Conservation (phyloP, 1,284 basidiomycete genomes). For the Ustilago tritici region DNA sequence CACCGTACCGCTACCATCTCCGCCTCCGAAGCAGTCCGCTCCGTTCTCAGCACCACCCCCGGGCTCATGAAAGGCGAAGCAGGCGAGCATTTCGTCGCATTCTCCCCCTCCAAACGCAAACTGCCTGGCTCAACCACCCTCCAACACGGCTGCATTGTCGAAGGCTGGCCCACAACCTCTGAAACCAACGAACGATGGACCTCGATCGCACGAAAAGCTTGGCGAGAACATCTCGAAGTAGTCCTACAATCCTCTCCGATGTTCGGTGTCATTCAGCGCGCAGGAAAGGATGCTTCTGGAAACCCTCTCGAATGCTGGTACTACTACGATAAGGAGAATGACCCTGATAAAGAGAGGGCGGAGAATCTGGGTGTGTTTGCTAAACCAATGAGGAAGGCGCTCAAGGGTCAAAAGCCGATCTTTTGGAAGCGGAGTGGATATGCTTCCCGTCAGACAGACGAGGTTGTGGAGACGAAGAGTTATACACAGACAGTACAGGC, state of each 20-base stretch:
- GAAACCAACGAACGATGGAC: slow-evolving; percentile 53
- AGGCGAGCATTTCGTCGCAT: slow-evolving; percentile 54
- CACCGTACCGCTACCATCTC: slow-evolving; percentile 69
- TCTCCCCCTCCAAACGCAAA: slow-evolving; percentile 51
- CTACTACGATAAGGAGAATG: slow-evolving; percentile 67
- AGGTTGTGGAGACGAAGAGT: slow-evolving; percentile 12
- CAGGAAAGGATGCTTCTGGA: slow-evolving; percentile 66
- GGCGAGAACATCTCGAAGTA: slow-evolving; percentile 64
- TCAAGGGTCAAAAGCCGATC: slow-evolving; percentile 68
- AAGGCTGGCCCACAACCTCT: slow-evolving; percentile 37
- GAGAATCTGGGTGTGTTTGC: slow-evolving; percentile 65
- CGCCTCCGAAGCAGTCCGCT: slow-evolving; percentile 63
- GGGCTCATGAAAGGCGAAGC: slow-evolving; percentile 65
- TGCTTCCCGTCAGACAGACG: slow-evolving; percentile 35
- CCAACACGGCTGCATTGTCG: slow-evolving; percentile 50
- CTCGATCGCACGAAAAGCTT: slow-evolving; percentile 59
- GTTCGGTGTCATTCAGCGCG: slow-evolving; percentile 67
- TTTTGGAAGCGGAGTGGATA: slow-evolving; percentile 67
- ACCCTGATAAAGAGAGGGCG: slow-evolving; percentile 64
- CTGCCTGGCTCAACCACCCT: slow-evolving; percentile 33
- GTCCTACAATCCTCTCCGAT: slow-evolving; percentile 58
- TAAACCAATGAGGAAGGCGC: slow-evolving; percentile 68
- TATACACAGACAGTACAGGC: background rate
- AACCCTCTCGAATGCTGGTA: slow-evolving; percentile 68
- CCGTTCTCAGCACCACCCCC: slow-evolving; percentile 61